Evolutionary conservation across 768 basidiomycete species (phyloP).

Genomic region (Cystofilobasidium capitatum): DNA sequence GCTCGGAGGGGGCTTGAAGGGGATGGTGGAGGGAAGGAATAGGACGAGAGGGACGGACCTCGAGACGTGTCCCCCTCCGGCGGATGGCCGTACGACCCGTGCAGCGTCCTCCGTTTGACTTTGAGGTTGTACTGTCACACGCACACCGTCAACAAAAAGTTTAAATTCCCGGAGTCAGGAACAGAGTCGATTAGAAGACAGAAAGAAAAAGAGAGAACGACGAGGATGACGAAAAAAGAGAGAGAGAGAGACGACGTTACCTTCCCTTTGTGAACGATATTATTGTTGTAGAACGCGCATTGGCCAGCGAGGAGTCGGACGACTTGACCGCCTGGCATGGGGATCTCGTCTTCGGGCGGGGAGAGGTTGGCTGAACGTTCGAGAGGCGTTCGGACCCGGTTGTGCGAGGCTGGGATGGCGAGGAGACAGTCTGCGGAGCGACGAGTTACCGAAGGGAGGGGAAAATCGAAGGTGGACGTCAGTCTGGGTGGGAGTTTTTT

Average conservation of each 20-base stretch:
- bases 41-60: background rate
- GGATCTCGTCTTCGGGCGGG: slow-evolving; percentile 48
- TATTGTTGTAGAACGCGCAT: slow-evolving; percentile 69
- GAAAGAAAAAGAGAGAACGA: background rate
- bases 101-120: slow-evolving; percentile 54
- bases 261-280: slow-evolving; percentile 63
- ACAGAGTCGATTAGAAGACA: background rate
- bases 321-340: slow-evolving; percentile 60
- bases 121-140: slow-evolving; percentile 44
- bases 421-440: slow-evolving; percentile 52
- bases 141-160: background rate
- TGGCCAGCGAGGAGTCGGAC: slow-evolving; percentile 50
- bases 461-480: too few relatives aligned
- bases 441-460: too few relatives aligned
- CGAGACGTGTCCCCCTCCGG: slow-evolving; percentile 45
- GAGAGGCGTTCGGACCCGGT: slow-evolving; percentile 47
- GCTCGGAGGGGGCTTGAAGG: too few relatives aligned
- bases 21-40: background rate
- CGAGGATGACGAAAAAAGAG: background rate
- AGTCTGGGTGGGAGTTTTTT: too few relatives aligned
- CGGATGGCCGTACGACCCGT: slow-evolving; percentile 57
- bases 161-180: background rate
- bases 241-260: background rate
- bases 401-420: slow-evolving; percentile 62
- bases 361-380: slow-evolving; percentile 53